Evolutionary conservation across 2,329 filamentous ascomycete genomes (phyloP).

Genomic region (Hypoxylon sp.): DNA sequence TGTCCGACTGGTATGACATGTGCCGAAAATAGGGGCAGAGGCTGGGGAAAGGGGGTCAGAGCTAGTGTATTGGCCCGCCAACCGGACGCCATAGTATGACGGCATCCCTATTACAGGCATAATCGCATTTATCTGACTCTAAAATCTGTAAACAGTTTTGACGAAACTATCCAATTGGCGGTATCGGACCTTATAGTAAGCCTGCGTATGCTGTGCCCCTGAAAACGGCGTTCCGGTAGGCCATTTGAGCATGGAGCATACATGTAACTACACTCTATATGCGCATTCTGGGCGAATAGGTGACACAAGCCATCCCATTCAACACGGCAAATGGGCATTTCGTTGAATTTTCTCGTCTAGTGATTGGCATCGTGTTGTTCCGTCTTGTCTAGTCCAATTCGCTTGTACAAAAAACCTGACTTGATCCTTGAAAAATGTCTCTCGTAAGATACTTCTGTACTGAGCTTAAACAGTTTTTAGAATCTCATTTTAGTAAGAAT

Average conservation of each 20-base stretch:
- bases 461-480: neutral
- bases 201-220: slow-evolving; percentile 20
- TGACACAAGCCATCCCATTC: slow-evolving; percentile 2
- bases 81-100: neutral
- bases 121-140: neutral
- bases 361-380: neutral
- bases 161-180: neutral
- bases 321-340: neutral
- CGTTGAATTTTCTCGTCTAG: neutral
- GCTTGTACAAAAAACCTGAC: neutral
- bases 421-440: slow-evolving; percentile 16
- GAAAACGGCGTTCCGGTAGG: neutral
- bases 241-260: neutral
- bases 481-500: neutral
- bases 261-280: neutral
- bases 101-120: neutral
- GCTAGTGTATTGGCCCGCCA: neutral
- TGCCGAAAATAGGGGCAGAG: slow-evolving; percentile 1
- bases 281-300: neutral
- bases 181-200: slow-evolving; percentile 12
- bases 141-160: neutral
- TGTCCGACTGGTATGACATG: neutral
- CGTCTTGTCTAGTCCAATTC: neutral
- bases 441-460: slow-evolving; percentile 26
- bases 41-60: slow-evolving; percentile 6